phyloP scores from a whole-genome alignment of 2,329 filamentous ascomycete genomes.

The Beauveria varroae region DNA sequence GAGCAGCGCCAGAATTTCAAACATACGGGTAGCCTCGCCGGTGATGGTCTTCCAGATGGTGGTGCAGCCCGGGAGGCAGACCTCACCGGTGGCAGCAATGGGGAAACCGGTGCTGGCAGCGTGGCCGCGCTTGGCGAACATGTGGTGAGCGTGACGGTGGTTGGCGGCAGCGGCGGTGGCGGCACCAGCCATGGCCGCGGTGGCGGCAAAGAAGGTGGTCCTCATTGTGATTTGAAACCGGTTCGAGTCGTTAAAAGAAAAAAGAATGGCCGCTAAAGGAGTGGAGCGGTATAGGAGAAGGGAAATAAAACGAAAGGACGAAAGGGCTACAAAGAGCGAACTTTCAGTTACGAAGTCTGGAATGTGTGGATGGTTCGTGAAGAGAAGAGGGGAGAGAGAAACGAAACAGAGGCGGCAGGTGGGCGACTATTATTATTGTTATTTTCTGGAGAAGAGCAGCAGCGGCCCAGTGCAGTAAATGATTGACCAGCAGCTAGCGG shows the following conservation, averaged over 20 bases:
- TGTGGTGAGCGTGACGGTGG: constrained; percentile 57
- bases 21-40: constrained; percentile 58
- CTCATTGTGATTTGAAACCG: constrained; percentile 57
- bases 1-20: background rate
- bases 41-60: constrained; percentile 67
- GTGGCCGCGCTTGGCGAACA: constrained; percentile 46
- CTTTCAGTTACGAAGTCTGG: constrained; percentile 44
- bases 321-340: constrained; percentile 36
- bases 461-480: constrained; percentile 13
- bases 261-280: constrained; percentile 19
- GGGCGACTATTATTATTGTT: constrained; percentile 36
- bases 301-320: constrained; percentile 39
- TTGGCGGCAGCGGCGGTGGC: constrained; percentile 49
- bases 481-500: background rate
- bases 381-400: constrained; percentile 30
- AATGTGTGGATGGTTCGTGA: constrained; percentile 36
- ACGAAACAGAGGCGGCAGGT: constrained; percentile 27
- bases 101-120: constrained; percentile 21
- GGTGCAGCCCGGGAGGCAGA: constrained; percentile 58
- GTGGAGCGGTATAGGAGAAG: too few relatives aligned
- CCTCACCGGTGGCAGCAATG: constrained; percentile 21
- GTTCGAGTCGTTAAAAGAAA: constrained; percentile 17
- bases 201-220: constrained; percentile 59
- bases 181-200: constrained; percentile 50
- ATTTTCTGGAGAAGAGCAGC: constrained; percentile 6